Evolutionary conservation across 495 filamentous ascomycete species (phyloP).

Genomic region (Talaromyces proteolyticus): DNA sequence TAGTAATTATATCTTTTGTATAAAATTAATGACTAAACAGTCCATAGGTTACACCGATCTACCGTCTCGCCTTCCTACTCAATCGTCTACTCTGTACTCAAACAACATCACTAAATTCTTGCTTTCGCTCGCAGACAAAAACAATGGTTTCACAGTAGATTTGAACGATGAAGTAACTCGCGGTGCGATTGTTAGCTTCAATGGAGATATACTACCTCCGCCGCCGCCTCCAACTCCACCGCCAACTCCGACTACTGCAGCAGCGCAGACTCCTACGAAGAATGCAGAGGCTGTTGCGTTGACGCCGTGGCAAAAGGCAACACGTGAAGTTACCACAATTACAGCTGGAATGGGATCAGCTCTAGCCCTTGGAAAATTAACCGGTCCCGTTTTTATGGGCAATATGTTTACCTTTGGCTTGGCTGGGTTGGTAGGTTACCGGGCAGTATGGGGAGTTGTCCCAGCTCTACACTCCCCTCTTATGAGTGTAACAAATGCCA

Average conservation of each 20-base stretch:
- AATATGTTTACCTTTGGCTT: conserved; percentile 76
- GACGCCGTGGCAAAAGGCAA: conserved; percentile 71
- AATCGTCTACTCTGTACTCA: conserved; percentile 76
- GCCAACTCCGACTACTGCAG: conserved; percentile 42
- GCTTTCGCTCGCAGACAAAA: conserved; percentile 67
- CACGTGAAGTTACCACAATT: conserved; percentile 61
- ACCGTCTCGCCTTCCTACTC: conserved; percentile 72
- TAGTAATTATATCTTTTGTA: not conserved
- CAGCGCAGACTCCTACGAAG: conserved; percentile 19
- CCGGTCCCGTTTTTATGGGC: conserved; percentile 72
- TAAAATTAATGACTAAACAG: conserved; percentile 5
- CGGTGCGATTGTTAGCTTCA: conserved; percentile 68
- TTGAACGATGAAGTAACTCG: conserved; percentile 74
- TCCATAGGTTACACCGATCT: conserved; percentile 68
- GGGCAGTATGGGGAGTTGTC: conserved; percentile 72
- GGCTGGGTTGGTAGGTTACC: conserved; percentile 73
- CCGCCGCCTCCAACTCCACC: conserved; percentile 68
- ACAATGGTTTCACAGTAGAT: conserved; percentile 69
- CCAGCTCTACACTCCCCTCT: conserved; percentile 75
- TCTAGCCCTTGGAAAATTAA: conserved; percentile 68
- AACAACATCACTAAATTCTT: conserved; percentile 85
- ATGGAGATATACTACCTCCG: conserved; percentile 66
- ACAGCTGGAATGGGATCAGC: conserved; percentile 68
- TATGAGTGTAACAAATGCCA: conserved; percentile 85
- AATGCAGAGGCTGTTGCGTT: conserved; percentile 54